phyloP scores from a whole-genome alignment of 106 monocot genomes.

The Chionographis japonica region DNA sequence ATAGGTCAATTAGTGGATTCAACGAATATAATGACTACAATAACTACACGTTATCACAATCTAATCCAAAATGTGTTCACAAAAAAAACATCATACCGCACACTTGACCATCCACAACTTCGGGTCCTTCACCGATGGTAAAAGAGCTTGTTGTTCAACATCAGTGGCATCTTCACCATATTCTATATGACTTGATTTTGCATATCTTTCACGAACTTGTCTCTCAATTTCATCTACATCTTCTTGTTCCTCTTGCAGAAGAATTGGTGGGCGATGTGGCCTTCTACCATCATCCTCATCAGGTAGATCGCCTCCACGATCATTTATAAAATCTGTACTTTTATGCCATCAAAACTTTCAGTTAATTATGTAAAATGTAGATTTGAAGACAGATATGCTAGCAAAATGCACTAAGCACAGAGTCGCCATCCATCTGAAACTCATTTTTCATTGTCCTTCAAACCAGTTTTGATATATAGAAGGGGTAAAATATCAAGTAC shows the following conservation, averaged over 20 bases:
- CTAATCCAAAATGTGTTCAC: background rate
- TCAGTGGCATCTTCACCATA: constrained; percentile 95
- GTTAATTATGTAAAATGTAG: background rate
- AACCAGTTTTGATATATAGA: too few species aligned
- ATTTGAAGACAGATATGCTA: background rate
- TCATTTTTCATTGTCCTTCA: too few species aligned
- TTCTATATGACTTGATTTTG: constrained; percentile 67
- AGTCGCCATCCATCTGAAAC: background rate
- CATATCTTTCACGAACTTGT: constrained; percentile 75
- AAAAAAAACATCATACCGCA: constrained; percentile 48
- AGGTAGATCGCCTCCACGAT: constrained; percentile 72
- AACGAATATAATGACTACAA: background rate
- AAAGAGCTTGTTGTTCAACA: constrained; percentile 92
- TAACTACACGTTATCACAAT: background rate
- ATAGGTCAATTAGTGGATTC: background rate
- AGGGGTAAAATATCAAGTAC: too few species aligned
- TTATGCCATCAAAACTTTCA: background rate
- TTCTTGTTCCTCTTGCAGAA: constrained; percentile 74
- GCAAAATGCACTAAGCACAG: background rate
- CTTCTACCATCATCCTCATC: constrained; percentile 64
- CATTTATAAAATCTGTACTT: constrained; percentile 83
- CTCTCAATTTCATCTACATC: constrained; percentile 93
- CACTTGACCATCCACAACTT: constrained; percentile 99
- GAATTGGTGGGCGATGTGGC: constrained; percentile 45
- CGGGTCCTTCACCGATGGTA: constrained; percentile 94